Evolutionary conservation across 2,329 filamentous ascomycete genomes (phyloP).

Genomic region (Elsinoe fawcettii): DNA sequence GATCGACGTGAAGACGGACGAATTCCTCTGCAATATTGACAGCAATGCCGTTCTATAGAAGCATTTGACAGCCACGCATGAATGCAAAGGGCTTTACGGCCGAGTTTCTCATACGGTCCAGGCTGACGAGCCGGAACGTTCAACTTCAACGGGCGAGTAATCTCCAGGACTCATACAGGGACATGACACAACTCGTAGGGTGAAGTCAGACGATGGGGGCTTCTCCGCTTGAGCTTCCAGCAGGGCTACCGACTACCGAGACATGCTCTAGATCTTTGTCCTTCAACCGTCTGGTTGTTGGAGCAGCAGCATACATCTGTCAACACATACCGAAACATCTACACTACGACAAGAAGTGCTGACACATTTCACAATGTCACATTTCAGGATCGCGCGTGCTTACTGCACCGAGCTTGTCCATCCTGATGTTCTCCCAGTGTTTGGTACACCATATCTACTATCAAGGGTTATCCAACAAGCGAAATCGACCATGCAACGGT

Average conservation of each 20-base stretch:
- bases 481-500: constrained; percentile 2
- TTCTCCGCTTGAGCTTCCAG: not conserved
- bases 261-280: not conserved
- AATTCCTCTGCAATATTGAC: not conserved
- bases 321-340: too few relatives aligned
- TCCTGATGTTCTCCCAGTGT: not conserved
- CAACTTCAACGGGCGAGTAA: not conserved
- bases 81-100: not conserved
- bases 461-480: not conserved
- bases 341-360: too few relatives aligned
- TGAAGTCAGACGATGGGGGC: not conserved
- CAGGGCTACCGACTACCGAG: constrained; percentile 5
- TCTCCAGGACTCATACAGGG: not conserved
- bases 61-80: not conserved
- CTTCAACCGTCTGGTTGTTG: not conserved
- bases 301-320: not conserved
- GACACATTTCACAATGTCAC: too few relatives aligned
- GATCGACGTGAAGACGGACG: not conserved
- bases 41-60: not conserved
- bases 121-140: not conserved
- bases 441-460: constrained; percentile 7
- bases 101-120: not conserved
- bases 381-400: too few relatives aligned
- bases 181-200: not conserved
- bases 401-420: too few relatives aligned